Conservation (phyloP, 1,284 basidiomycete species). For the Polyporus tsugae region DNA sequence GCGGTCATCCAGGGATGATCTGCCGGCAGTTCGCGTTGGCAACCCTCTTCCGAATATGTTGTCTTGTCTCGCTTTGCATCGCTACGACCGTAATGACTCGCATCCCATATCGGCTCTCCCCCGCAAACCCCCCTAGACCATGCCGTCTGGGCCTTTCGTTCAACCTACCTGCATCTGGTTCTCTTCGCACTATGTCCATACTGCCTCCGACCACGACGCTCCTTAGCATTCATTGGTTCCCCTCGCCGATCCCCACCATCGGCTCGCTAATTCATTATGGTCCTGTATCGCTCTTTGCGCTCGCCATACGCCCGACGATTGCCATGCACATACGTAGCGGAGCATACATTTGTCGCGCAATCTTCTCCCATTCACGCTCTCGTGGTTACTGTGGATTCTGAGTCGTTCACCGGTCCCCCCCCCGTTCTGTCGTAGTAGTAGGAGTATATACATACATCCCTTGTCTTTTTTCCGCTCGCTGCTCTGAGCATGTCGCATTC, state of each 20-base stretch:
- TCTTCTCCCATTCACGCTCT: constrained; percentile 18
- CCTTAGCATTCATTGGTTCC: constrained; percentile 25
- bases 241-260: background rate
- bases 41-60: constrained; percentile 5
- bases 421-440: constrained; percentile 16
- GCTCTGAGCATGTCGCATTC: constrained; percentile 31
- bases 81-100: constrained; percentile 30
- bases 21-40: constrained; percentile 3
- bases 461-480: constrained; percentile 22
- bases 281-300: constrained; percentile 2
- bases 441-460: constrained; percentile 6
- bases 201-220: constrained; percentile 18
- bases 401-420: background rate
- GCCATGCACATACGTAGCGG: background rate
- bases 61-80: constrained; percentile 13
- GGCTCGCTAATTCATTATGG: constrained; percentile 22
- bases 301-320: background rate
- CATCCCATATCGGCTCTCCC: constrained; percentile 13
- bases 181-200: constrained; percentile 9
- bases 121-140: constrained; percentile 14
- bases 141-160: constrained; percentile 15
- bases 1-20: constrained; percentile 33
- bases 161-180: constrained; percentile 11
- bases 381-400: background rate
- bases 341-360: constrained; percentile 3